phyloP scores from a whole-genome alignment of 768 basidiomycete genomes.

The Sistotremastrum niveocremeum region DNA sequence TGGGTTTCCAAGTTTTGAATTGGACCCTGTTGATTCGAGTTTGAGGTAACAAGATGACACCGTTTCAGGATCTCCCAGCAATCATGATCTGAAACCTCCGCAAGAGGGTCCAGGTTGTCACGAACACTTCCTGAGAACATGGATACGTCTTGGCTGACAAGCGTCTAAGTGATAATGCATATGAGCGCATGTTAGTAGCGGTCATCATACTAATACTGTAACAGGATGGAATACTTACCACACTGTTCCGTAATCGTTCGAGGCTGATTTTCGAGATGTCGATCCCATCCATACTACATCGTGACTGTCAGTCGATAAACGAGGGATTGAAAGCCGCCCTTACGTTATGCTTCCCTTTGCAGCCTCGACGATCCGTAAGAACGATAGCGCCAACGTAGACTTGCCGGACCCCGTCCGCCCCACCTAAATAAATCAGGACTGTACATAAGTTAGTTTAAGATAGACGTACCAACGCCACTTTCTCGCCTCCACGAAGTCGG shows the following conservation, averaged over 20 bases:
- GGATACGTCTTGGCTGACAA: slow-evolving; percentile 63
- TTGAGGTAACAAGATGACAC: slow-evolving; percentile 38
- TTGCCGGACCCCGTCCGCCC: slow-evolving; percentile 56
- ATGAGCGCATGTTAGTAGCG: background rate
- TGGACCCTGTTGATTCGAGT: slow-evolving; percentile 18
- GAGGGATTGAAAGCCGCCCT: slow-evolving; percentile 9
- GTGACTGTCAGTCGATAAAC: background rate
- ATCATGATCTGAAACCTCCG: slow-evolving; percentile 41
- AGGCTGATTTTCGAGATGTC: slow-evolving; percentile 56
- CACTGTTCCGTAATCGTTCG: slow-evolving; percentile 49
- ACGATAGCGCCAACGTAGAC: slow-evolving; percentile 38
- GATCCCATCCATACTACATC: slow-evolving; percentile 47
- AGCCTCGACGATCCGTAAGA: slow-evolving; percentile 53
- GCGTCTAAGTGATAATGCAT: slow-evolving; percentile 31
- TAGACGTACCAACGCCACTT: slow-evolving; percentile 48
- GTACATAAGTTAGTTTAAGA: background rate
- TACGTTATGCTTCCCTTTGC: slow-evolving; percentile 43
- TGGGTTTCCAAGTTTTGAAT: slow-evolving; percentile 35
- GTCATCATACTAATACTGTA: background rate
- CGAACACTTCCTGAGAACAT: slow-evolving; percentile 61
- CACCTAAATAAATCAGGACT: slow-evolving; percentile 25
- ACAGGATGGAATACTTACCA: slow-evolving; percentile 26
- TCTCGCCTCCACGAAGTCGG: slow-evolving; percentile 44
- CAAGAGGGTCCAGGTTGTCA: slow-evolving; percentile 61
- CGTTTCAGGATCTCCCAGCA: slow-evolving; percentile 52